Percentiles rank a stretch among this genome's conserved stretches.
Conservation (phyloP, 768 basidiomycete species). For the Boletus tomentosulus region DNA sequence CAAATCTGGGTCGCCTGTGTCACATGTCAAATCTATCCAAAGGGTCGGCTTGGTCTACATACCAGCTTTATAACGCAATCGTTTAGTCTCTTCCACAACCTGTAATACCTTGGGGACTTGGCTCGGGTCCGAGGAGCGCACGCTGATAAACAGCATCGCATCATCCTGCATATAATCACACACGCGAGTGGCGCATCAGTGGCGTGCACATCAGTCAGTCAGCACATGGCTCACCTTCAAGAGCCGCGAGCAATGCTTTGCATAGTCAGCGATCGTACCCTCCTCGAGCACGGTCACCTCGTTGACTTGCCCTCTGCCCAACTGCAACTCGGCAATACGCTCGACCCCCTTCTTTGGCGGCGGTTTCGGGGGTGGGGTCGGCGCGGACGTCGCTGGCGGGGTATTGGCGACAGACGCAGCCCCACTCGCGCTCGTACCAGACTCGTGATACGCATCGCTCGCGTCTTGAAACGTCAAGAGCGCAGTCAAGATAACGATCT, state of each 20-base stretch:
- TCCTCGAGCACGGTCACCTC: constrained; percentile 70
- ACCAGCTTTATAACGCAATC: constrained; percentile 75
- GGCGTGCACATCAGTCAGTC: neutral
- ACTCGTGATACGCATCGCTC: constrained; percentile 51
- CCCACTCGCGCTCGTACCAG: constrained; percentile 16
- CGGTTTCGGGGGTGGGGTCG: constrained; percentile 52
- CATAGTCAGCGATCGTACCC: constrained; percentile 62
- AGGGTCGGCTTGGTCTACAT: constrained; percentile 11
- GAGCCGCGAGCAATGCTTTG: constrained; percentile 57
- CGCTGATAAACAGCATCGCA: constrained; percentile 73
- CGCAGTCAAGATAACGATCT: constrained; percentile 74
- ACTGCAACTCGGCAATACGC: constrained; percentile 69
- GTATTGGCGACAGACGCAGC: neutral
- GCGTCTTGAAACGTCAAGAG: constrained; percentile 74
- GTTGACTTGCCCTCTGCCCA: constrained; percentile 63
- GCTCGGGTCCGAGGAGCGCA: constrained; percentile 57
- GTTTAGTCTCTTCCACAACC: constrained; percentile 76
- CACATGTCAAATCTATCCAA: constrained; percentile 25
- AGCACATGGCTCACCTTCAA: constrained; percentile 46
- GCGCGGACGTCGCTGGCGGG: constrained; percentile 23
- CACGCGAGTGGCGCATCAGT: neutral
- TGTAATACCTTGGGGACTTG: constrained; percentile 77
- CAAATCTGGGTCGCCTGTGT: constrained; percentile 54
- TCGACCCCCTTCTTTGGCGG: constrained; percentile 62
- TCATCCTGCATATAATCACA: constrained; percentile 49